Evolutionary conservation across 441 rosid genomes (phyloP), one percentile per base, ranked within the genome.

Genomic region (Populus hybrid): DNA sequence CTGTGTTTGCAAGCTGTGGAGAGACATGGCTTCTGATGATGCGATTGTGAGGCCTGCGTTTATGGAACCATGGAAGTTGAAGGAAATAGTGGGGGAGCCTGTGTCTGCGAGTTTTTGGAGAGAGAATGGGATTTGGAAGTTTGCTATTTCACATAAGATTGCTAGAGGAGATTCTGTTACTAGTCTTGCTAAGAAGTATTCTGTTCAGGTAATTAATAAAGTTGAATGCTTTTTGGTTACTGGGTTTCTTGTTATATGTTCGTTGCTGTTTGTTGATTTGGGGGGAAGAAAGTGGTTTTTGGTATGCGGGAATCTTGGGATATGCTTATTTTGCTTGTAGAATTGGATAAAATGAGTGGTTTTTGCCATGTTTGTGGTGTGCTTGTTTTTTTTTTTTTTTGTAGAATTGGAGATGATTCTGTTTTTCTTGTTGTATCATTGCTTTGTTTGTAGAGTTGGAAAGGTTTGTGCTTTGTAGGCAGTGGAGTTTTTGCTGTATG

Each of bases 1-100:
- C 90, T 92, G 95, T 89, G 97, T 92, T 6, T 90, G 93, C 86
- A 79, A 87, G 50, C 79, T 79, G 6, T 95, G 99, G 99, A 86
- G 85, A 74, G 79, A 83, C n/a, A 88, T 93, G 32, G 92, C 90
- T 0, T 81, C 83, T 32, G 93, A 87, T 21, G 81, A 82, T 12
- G 90, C 85, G 79, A 80, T 92, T 59, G 74, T 91, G 68, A 81
- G 82, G 16, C 65, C 79, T n/a, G 88, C 90, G n/a, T 93, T 92
- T 84, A 85, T 59, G 77, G 71, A 86, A 8, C 94, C 97, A 0
- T 93, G 99, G 98, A 82, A 81, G 85, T 70, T 92, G 61, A 88
- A 81, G 84, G 92, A 87, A 18, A 84, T 93, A 70, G 81, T 91
- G 1, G 99, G 99, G 34, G 80, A 70, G 76, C 98, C 98, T 5